phyloP scores from a whole-genome alignment of 345 rosid species.

The Syzygium aromaticum region DNA sequence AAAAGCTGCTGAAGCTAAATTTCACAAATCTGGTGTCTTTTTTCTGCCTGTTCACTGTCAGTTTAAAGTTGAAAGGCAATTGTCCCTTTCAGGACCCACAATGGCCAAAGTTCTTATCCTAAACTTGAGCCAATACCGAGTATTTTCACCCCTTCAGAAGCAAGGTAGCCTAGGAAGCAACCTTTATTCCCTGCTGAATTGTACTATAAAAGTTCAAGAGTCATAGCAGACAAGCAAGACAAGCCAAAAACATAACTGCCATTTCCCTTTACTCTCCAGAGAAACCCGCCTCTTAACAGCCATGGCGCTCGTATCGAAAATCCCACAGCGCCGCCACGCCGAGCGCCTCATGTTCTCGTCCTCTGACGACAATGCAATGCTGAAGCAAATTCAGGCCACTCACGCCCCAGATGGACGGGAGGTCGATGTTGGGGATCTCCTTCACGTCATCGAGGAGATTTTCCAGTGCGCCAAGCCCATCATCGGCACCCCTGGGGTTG shows the following conservation, averaged over 20 bases:
- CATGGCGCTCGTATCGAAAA: background rate
- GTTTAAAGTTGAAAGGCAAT: background rate
- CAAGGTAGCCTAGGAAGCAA: constrained; percentile 25
- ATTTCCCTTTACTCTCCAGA: background rate
- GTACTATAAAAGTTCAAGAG: background rate
- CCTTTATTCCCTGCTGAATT: background rate
- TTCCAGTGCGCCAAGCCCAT: constrained; percentile 21
- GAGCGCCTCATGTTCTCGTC: constrained; percentile 26
- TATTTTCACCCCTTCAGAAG: constrained; percentile 22
- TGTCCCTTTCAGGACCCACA: background rate
- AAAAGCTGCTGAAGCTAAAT: background rate
- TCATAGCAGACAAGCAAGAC: background rate
- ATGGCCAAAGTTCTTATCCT: background rate
- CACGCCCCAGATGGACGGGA: constrained; percentile 50
- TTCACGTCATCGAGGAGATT: constrained; percentile 38
- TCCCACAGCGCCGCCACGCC: background rate
- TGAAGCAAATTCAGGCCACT: constrained; percentile 50
- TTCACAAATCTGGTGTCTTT: background rate
- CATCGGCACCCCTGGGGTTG: background rate
- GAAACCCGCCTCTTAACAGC: background rate
- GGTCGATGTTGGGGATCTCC: constrained; percentile 28
- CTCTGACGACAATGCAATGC: constrained; percentile 43
- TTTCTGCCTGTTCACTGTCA: background rate
- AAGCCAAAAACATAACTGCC: background rate
- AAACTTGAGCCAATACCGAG: constrained; percentile 7